Evolutionary conservation across 352 stramenopile species (phyloP).

Genomic region (Thraustotheca clavata): DNA sequence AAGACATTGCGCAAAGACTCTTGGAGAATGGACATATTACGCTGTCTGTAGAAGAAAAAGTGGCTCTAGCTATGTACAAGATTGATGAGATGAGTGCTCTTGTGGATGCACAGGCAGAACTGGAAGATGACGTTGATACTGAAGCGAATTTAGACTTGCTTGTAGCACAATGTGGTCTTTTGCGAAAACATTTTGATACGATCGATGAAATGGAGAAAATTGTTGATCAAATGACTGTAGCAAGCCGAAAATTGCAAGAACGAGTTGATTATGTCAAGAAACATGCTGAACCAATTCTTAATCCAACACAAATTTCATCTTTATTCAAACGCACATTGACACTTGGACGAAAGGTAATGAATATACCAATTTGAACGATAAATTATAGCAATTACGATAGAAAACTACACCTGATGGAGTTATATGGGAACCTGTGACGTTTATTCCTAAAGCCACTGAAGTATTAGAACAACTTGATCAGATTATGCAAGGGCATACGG

Average conservation of each 20-base stretch:
- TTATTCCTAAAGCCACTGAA: slow-evolving; percentile 3
- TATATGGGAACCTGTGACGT: slow-evolving; percentile 19
- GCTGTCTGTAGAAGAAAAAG: slow-evolving; percentile 9
- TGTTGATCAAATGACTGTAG: slow-evolving; percentile 4
- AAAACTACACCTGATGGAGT: not conserved
- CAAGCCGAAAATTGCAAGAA: slow-evolving; percentile 11
- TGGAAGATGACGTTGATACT: slow-evolving; percentile 13
- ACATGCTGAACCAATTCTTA: slow-evolving; percentile 15
- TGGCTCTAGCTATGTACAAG: slow-evolving; percentile 23
- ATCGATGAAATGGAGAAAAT: slow-evolving; percentile 22
- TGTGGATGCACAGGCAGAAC: slow-evolving; percentile 13
- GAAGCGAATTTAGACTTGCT: slow-evolving; percentile 1
- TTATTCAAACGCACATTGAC: slow-evolving; percentile 17
- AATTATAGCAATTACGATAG: not conserved
- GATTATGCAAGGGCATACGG: not conserved
- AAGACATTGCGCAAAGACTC: not conserved
- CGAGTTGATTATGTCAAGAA: slow-evolving; percentile 21
- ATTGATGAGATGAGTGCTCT: slow-evolving; percentile 18
- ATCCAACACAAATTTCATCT: slow-evolving; percentile 16
- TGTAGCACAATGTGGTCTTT: not conserved
- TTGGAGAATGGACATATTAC: slow-evolving; percentile 14
- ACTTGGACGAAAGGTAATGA: slow-evolving; percentile 5
- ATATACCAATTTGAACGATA: no score
- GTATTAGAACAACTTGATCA: slow-evolving; percentile 8
- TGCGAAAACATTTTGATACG: slow-evolving; percentile 10